These are phyloP conservation scores for Massariosphaeria phaeospora DNA, from an alignment of 495 filamentous ascomycete genomes.

Conservation along the genomic window DNA sequence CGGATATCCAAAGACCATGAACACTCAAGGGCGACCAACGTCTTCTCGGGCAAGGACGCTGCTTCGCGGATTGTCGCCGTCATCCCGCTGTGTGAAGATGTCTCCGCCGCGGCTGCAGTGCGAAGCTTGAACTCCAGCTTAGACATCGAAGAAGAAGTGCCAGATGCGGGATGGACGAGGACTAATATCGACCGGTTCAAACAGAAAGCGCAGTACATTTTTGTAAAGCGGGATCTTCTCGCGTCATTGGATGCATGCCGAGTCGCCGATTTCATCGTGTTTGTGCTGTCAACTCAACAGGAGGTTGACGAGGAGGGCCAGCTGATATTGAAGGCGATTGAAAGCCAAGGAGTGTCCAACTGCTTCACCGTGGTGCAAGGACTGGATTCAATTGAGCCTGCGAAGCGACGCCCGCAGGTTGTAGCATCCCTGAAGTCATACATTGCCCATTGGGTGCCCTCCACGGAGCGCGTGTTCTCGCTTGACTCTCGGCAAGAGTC, in stretches of 20 bases:
- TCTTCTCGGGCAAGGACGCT: slow-evolving; percentile 79
- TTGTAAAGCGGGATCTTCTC: slow-evolving; percentile 64
- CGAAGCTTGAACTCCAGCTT: slow-evolving; percentile 67
- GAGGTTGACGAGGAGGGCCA: slow-evolving; percentile 83
- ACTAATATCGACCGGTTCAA: slow-evolving; percentile 83
- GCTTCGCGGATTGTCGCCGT: slow-evolving; percentile 90
- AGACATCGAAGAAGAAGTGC: slow-evolving; percentile 66
- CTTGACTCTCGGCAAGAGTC: slow-evolving; percentile 83
- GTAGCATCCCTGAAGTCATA: slow-evolving; percentile 78
- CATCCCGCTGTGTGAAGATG: slow-evolving; percentile 70
- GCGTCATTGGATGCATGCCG: slow-evolving; percentile 78
- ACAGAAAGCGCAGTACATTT: slow-evolving; percentile 81
- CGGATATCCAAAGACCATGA: slow-evolving; percentile 75
- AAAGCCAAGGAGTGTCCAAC: slow-evolving; percentile 89
- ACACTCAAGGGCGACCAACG: slow-evolving; percentile 63
- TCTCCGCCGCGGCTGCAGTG: slow-evolving; percentile 63
- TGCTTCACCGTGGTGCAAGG: slow-evolving; percentile 69
- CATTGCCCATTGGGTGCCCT: slow-evolving; percentile 87
- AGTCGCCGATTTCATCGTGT: slow-evolving; percentile 81
- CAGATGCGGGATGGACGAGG: slow-evolving; percentile 52
- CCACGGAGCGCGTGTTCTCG: slow-evolving; percentile 79
- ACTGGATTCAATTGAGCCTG: slow-evolving; percentile 67
- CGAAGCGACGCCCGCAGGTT: slow-evolving; percentile 71
- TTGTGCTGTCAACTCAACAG: slow-evolving; percentile 71
- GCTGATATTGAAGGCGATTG: slow-evolving; percentile 73